phyloP scores from a whole-genome alignment of 2,329 filamentous ascomycete genomes.

The Orbilia oligospora region DNA sequence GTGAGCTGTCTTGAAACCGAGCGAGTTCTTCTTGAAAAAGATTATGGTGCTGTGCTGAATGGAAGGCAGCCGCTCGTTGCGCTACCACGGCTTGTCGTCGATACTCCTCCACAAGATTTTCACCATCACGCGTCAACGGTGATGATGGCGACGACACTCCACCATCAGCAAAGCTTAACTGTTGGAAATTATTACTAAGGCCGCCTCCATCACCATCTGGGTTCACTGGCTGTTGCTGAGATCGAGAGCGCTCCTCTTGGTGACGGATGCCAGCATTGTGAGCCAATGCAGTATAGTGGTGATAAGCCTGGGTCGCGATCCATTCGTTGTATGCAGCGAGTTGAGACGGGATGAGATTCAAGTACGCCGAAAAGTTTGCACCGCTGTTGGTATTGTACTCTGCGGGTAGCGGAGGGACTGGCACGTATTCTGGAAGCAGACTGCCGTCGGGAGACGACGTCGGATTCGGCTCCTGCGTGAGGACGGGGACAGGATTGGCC shows the following conservation, averaged over 20 bases:
- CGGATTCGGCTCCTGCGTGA: constrained; percentile 49
- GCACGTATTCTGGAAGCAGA: constrained; percentile 39
- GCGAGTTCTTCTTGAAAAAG: constrained; percentile 50
- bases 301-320: constrained; percentile 58
- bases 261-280: constrained; percentile 36
- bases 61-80: constrained; percentile 37
- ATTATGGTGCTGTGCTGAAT: constrained; percentile 45
- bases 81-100: constrained; percentile 40
- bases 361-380: constrained; percentile 52
- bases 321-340: constrained; percentile 58
- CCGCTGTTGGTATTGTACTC: constrained; percentile 41
- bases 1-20: constrained; percentile 49
- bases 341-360: constrained; percentile 55
- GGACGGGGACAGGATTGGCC: constrained; percentile 59
- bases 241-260: constrained; percentile 44
- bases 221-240: constrained; percentile 18
- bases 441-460: constrained; percentile 36
- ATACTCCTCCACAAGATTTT: constrained; percentile 43
- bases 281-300: constrained; percentile 55
- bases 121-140: constrained; percentile 28
- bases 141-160: background rate
- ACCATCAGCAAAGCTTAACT: constrained; percentile 19
- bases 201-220: background rate
- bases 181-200: constrained; percentile 5
- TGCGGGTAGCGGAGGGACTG: constrained; percentile 43